A percentile compares a stretch with the other conserved stretches of the same genome.
These are phyloP conservation scores for Cladosporium colombiae DNA, from an alignment of 2,329 filamentous ascomycete genomes.

Conservation along the genomic window DNA sequence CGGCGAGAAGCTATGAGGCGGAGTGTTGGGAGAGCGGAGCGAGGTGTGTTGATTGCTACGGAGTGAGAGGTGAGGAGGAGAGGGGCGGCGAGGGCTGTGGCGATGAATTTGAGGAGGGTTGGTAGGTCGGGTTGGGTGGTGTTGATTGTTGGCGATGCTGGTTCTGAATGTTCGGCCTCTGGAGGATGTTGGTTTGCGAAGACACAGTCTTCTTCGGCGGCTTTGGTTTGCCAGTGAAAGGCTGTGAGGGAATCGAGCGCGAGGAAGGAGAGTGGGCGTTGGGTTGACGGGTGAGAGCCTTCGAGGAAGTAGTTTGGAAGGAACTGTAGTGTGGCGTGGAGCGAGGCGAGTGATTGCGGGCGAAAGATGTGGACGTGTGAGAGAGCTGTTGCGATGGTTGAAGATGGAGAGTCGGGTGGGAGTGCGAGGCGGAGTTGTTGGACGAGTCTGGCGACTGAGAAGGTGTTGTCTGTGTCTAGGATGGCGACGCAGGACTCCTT, in stretches of 20 bases:
- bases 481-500: conserved; percentile 54
- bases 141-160: neutral
- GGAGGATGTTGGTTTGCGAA: conserved; percentile 19
- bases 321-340: conserved; percentile 51
- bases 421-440: conserved; percentile 39
- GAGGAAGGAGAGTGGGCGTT: conserved; percentile 51
- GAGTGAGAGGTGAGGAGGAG: conserved; percentile 30
- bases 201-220: conserved; percentile 39
- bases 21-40: conserved; percentile 23
- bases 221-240: conserved; percentile 57
- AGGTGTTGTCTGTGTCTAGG: conserved; percentile 58
- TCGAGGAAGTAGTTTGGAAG: conserved; percentile 55
- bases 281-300: conserved; percentile 47
- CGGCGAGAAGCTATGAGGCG: conserved; percentile 38
- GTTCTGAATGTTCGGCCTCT: conserved; percentile 9
- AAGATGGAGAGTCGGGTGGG: conserved; percentile 14
- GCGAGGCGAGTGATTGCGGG: conserved; percentile 52
- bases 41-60: conserved; percentile 16
- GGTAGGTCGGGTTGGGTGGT: neutral
- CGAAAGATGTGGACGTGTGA: conserved; percentile 61
- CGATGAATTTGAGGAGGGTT: neutral
- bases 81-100: conserved; percentile 29
- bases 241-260: conserved; percentile 57
- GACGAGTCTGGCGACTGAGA: conserved; percentile 53
- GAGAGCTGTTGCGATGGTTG: conserved; percentile 38